Conservation (phyloP, 1,284 basidiomycete genomes). For the Cryptococcus amylolentus region DNA sequence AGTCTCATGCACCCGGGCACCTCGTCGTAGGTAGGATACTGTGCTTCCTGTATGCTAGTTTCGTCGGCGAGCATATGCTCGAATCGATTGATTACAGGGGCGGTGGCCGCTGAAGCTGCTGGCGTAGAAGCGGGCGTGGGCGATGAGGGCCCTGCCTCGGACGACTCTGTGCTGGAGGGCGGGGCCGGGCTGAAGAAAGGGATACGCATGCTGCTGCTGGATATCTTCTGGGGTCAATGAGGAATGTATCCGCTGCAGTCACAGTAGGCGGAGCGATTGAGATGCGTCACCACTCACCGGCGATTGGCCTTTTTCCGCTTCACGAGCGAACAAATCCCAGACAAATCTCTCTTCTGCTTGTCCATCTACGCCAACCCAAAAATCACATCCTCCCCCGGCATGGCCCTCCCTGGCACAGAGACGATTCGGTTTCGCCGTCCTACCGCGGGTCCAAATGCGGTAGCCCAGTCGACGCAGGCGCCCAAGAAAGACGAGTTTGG, state of each 20-base stretch:
- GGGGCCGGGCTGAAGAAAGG: slow-evolving; percentile 1
- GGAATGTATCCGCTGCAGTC: no score
- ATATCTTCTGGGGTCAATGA: slow-evolving; percentile 1
- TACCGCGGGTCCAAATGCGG: slow-evolving; percentile 40
- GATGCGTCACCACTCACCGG: not conserved
- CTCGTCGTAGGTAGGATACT: slow-evolving; percentile 68
- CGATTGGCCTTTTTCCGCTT: not conserved
- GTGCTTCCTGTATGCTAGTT: slow-evolving; percentile 40
- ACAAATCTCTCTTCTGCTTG: not conserved
- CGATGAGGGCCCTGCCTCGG: no score
- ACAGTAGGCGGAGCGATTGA: not conserved
- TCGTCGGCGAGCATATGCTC: slow-evolving; percentile 42
- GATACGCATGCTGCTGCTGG: not conserved
- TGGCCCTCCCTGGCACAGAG: slow-evolving; percentile 45
- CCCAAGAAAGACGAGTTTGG: slow-evolving; percentile 45
- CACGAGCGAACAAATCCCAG: not conserved
- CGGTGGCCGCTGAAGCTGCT: no score
- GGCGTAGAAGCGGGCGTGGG: not conserved
- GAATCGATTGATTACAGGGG: slow-evolving; percentile 27
- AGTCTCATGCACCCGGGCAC: slow-evolving; percentile 73
- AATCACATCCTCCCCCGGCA: slow-evolving; percentile 5
- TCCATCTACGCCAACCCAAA: not conserved
- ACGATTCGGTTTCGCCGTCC: slow-evolving; percentile 46
- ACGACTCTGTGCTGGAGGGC: not conserved
- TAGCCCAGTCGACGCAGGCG: slow-evolving; percentile 15